Conservation (phyloP, 352 stramenopile species). For the Phytophthora palmivora region DNA sequence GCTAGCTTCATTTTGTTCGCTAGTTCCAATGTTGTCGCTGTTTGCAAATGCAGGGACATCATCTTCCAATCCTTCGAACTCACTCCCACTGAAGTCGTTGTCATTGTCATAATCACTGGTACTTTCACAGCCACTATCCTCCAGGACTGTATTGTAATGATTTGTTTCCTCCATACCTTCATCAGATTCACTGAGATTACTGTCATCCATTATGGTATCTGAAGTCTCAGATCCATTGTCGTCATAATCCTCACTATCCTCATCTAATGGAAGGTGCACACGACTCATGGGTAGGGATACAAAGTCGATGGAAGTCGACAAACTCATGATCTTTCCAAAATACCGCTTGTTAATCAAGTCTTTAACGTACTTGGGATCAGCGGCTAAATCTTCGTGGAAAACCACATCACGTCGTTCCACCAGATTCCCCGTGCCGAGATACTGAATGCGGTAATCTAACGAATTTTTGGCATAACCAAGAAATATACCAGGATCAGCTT, state of each 20-base stretch:
- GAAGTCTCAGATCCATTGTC: neutral
- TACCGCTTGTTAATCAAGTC: neutral
- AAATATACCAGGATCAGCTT: neutral
- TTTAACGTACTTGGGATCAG: neutral
- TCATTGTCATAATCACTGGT: neutral
- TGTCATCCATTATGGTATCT: no score
- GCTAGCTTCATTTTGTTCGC: no score
- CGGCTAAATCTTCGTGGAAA: no score
- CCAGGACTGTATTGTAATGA: no score
- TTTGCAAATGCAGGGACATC: no score
- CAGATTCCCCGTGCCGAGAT: neutral
- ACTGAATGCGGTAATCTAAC: neutral
- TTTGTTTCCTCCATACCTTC: no score
- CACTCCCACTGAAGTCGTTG: conserved; percentile 1
- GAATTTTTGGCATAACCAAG: neutral
- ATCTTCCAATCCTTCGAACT: neutral
- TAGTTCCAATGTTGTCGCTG: no score
- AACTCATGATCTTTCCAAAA: neutral
- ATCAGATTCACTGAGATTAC: no score
- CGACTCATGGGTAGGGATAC: neutral
- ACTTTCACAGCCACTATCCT: neutral
- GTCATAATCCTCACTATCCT: neutral
- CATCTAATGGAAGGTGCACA: neutral
- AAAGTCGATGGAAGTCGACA: neutral
- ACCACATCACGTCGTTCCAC: neutral